phyloP scores from a whole-genome alignment of 2,329 filamentous ascomycete species.

The Aureobasidium sp. region DNA sequence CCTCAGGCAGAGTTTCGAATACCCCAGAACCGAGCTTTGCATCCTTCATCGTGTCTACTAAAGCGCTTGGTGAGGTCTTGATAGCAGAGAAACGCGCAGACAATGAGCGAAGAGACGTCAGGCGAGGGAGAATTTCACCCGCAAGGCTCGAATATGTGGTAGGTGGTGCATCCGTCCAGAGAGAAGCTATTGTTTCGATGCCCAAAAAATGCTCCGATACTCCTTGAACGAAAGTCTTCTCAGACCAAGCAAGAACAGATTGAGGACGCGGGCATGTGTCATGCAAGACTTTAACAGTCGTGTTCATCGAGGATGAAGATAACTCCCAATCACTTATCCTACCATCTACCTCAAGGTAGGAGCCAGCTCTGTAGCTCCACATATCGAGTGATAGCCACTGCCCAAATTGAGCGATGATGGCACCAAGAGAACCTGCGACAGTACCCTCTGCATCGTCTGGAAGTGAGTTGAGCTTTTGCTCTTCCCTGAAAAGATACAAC shows the following conservation, averaged over 20 bases:
- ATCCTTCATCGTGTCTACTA: slow-evolving; percentile 56
- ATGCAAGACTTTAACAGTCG: background rate
- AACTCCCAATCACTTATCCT: slow-evolving; percentile 36
- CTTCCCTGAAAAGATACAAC: slow-evolving; percentile 81
- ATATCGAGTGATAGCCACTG: slow-evolving; percentile 70
- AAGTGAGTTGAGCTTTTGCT: slow-evolving; percentile 66
- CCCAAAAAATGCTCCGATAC: slow-evolving; percentile 21
- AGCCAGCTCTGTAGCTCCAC: slow-evolving; percentile 49
- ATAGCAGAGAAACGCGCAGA: background rate
- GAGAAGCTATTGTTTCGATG: slow-evolving; percentile 20
- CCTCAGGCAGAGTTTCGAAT: slow-evolving; percentile 78
- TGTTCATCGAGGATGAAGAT: slow-evolving; percentile 26
- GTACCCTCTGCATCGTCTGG: background rate
- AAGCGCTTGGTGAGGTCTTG: slow-evolving; percentile 15
- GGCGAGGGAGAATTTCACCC: background rate
- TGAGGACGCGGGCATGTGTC: background rate
- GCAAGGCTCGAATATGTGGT: background rate
- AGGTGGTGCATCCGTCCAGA: slow-evolving; percentile 16
- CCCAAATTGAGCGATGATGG: slow-evolving; percentile 71
- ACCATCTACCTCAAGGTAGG: slow-evolving; percentile 56
- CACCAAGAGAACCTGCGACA: slow-evolving; percentile 44
- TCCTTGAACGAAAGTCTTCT: slow-evolving; percentile 20
- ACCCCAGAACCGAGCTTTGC: slow-evolving; percentile 60
- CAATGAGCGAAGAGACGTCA: background rate
- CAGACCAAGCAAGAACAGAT: slow-evolving; percentile 25